Conservation (phyloP, 345 rosid genomes). For the Lepidium sativum region DNA sequence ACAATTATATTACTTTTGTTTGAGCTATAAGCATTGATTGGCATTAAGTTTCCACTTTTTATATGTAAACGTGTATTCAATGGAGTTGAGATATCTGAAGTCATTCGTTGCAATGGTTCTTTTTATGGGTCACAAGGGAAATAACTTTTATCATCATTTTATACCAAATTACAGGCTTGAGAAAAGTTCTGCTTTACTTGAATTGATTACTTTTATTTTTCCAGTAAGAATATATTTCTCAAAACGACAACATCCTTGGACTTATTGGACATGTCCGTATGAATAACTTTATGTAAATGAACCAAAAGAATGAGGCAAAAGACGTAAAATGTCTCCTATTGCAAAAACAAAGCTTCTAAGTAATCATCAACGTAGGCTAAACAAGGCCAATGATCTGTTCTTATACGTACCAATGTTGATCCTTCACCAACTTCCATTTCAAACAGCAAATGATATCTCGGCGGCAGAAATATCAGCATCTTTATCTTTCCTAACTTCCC, state of each 20-base stretch:
- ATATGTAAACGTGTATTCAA: too few relatives aligned
- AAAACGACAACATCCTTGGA: not conserved
- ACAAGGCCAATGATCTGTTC: slow-evolving; percentile 99
- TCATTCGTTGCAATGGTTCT: too few relatives aligned
- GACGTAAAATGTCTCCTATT: slow-evolving; percentile 14
- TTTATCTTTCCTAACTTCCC: slow-evolving; percentile 63
- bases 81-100: too few relatives aligned
- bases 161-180: not conserved
- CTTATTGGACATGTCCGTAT: not conserved
- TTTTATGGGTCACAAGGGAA: too few relatives aligned
- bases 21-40: not conserved
- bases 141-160: not conserved
- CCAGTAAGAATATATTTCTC: not conserved
- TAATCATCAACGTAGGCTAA: slow-evolving; percentile 92
- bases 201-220: not conserved
- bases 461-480: slow-evolving; percentile 80
- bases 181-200: not conserved
- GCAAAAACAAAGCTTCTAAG: slow-evolving; percentile 72
- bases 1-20: too few relatives aligned
- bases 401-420: slow-evolving; percentile 77
- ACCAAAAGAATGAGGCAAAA: not conserved
- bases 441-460: slow-evolving; percentile 83
- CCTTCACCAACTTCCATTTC: slow-evolving; percentile 82
- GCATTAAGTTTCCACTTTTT: not conserved
- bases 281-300: not conserved